phyloP scores from a whole-genome alignment of 495 filamentous ascomycete species.

The Acidiella bohemica region DNA sequence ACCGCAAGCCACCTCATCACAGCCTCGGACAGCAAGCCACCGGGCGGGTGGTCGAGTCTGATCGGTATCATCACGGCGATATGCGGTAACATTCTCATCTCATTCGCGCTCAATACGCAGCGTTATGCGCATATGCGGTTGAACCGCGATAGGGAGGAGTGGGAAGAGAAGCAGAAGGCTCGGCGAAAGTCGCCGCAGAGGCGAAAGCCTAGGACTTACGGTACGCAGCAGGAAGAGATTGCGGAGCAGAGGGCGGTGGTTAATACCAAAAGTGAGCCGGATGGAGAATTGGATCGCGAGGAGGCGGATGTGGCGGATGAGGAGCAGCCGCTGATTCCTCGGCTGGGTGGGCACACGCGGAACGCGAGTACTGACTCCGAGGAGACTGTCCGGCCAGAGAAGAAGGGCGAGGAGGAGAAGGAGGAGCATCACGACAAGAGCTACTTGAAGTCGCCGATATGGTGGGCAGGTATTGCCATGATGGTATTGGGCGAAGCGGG shows the following conservation, averaged over 20 bases:
- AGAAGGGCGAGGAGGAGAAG: constrained; percentile 22
- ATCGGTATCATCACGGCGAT: constrained; percentile 93
- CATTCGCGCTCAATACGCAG: constrained; percentile 88
- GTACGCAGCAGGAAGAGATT: constrained; percentile 22
- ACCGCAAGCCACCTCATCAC: not conserved
- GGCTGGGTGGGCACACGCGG: constrained; percentile 14
- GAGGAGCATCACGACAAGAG: constrained; percentile 30
- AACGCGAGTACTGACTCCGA: constrained; percentile 1
- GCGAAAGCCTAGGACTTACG: constrained; percentile 21
- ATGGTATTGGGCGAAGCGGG: constrained; percentile 90
- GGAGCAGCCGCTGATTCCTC: constrained; percentile 24
- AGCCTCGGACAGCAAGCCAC: not conserved
- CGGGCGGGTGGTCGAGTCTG: constrained; percentile 45
- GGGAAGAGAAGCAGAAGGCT: constrained; percentile 25
- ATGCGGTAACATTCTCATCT: constrained; percentile 81
- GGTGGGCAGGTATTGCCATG: constrained; percentile 84
- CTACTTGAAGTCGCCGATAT: constrained; percentile 86
- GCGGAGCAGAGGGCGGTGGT: constrained; percentile 20
- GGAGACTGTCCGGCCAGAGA: constrained; percentile 1
- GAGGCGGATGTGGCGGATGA: constrained; percentile 8
- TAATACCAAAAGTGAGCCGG: constrained; percentile 15
- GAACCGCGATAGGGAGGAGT: constrained; percentile 36
- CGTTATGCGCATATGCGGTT: constrained; percentile 87
- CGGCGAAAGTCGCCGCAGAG: constrained; percentile 14
- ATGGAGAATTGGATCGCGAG: constrained; percentile 12